These are phyloP conservation scores for Rhizopogon rudus DNA, from an alignment of 768 basidiomycete genomes.

Conservation along the genomic window DNA sequence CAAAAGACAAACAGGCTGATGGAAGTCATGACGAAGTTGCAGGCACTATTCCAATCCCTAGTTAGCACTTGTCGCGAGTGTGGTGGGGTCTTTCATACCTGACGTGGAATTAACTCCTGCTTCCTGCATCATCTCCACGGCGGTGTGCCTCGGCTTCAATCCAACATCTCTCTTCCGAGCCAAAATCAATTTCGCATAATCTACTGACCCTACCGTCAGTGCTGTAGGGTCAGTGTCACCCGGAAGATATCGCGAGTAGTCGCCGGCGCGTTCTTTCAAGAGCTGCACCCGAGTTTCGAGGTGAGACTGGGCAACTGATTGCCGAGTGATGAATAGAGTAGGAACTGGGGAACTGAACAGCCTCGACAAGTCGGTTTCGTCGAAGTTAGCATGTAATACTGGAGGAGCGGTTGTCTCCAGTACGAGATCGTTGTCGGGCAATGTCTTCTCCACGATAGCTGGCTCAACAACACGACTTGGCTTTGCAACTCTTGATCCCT, in stretches of 20 bases:
- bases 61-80: not conserved
- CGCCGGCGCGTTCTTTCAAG: conserved; percentile 39
- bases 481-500: not conserved
- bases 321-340: conserved; percentile 2
- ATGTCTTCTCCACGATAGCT: not conserved
- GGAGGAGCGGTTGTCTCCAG: not conserved
- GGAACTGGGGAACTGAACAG: conserved; percentile 1
- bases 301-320: not conserved
- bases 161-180: conserved; percentile 38
- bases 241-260: conserved; percentile 46
- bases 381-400: not conserved
- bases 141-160: conserved; percentile 33
- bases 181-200: conserved; percentile 39
- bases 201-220: conserved; percentile 34
- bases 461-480: not conserved
- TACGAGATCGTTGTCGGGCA: not conserved
- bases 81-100: not conserved
- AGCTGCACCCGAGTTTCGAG: conserved; percentile 17
- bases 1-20: not conserved
- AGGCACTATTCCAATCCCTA: not conserved
- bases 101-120: not conserved
- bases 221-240: conserved; percentile 21
- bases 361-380: conserved; percentile 1
- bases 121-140: conserved; percentile 32
- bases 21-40: not conserved